Conservation (phyloP, 805 yeast species). For the Jamesozyma rosinii region DNA sequence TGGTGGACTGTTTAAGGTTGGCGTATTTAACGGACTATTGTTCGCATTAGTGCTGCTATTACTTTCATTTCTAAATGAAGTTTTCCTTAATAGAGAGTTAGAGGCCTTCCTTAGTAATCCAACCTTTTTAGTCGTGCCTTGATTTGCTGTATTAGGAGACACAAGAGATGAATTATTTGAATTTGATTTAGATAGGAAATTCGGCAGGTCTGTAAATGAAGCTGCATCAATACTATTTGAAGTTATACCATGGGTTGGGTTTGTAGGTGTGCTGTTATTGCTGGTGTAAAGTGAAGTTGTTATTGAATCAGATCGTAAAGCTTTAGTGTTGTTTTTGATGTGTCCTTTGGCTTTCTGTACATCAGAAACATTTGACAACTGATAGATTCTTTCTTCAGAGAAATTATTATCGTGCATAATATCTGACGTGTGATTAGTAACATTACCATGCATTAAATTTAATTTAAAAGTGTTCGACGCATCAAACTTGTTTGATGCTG, state of each 20-base stretch:
- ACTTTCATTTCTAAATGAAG: constrained; percentile 13
- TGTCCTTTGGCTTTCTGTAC: no score
- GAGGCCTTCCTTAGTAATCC: constrained; percentile 29
- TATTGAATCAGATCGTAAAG: neutral
- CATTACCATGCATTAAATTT: neutral
- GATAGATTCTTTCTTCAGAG: constrained; percentile 4
- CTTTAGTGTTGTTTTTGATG: neutral
- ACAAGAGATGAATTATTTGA: neutral
- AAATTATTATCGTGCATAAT: neutral
- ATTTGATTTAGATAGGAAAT: neutral
- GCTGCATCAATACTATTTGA: neutral
- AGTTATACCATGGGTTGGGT: neutral
- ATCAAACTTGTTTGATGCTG: neutral
- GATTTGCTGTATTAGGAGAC: neutral
- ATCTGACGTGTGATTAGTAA: neutral
- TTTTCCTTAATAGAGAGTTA: constrained; percentile 23
- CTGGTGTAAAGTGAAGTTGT: neutral
- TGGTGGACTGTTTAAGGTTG: neutral
- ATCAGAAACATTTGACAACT: constrained; percentile 1
- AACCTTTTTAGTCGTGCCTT: constrained; percentile 9
- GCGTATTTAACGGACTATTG: neutral
- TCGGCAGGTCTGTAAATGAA: neutral
- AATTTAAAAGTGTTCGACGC: neutral
- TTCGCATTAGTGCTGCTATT: neutral
- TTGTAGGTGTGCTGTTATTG: neutral